These are phyloP conservation scores for Chondrostereum purpureum DNA, from an alignment of 1,284 basidiomycete species.

Conservation along the genomic window DNA sequence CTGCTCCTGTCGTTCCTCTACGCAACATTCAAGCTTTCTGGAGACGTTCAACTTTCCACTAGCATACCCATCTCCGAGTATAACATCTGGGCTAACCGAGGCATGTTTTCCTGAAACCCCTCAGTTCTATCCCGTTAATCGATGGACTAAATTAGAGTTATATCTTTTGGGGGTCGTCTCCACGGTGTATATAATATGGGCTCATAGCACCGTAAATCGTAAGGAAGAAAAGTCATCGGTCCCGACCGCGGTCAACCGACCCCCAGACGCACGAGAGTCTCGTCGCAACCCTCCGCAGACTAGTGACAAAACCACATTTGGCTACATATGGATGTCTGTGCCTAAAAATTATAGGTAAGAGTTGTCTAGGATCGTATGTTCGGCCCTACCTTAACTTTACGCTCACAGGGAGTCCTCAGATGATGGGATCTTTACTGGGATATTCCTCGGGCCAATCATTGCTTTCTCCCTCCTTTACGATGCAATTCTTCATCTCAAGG, in stretches of 20 bases:
- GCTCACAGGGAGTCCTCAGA: conserved; percentile 73
- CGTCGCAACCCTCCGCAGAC: conserved; percentile 28
- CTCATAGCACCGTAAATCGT: conserved; percentile 35
- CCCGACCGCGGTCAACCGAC: conserved; percentile 26
- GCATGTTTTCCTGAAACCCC: conserved; percentile 21
- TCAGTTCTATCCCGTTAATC: conserved; percentile 7
- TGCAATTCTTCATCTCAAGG: conserved; percentile 29
- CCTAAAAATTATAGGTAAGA: conserved; percentile 77
- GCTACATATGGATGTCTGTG: conserved; percentile 85
- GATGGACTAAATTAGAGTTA: too few relatives aligned
- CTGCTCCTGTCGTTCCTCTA: conserved; percentile 48
- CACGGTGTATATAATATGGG: conserved; percentile 59
- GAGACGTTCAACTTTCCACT: conserved; percentile 9
- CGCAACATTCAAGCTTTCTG: conserved; percentile 26
- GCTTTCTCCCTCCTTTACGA: conserved; percentile 58
- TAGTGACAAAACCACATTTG: conserved; percentile 46
- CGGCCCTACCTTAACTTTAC: too few relatives aligned
- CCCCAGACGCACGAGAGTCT: conserved; percentile 37
- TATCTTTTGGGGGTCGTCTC: conserved; percentile 48
- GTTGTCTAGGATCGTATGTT: too few relatives aligned
- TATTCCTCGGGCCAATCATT: conserved; percentile 74
- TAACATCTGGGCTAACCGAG: conserved; percentile 38
- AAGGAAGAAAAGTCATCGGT: conserved; percentile 10
- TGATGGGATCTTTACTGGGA: conserved; percentile 77
- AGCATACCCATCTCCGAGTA: conserved; percentile 1